Conservation (phyloP, 345 rosid species). For the Syzygium grande region DNA sequence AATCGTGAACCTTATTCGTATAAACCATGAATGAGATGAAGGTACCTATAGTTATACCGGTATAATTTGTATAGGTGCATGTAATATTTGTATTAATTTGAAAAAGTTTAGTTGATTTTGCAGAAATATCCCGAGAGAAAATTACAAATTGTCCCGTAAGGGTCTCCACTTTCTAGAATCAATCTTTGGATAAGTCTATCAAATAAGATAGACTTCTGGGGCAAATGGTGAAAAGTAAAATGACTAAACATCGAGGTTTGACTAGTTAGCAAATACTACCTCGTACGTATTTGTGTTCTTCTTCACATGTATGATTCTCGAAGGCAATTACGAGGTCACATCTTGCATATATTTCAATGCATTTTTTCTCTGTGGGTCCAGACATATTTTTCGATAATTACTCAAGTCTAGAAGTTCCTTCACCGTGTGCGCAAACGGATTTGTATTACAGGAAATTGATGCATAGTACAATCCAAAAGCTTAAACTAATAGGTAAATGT, state of each 20-base stretch:
- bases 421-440: neutral
- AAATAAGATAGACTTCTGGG: neutral
- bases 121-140: neutral
- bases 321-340: neutral
- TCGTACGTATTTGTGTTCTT: neutral
- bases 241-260: neutral
- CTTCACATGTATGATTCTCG: neutral
- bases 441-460: neutral
- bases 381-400: neutral
- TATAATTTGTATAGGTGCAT: neutral
- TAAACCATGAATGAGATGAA: neutral
- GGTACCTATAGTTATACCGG: neutral
- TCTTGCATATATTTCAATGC: neutral
- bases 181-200: neutral
- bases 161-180: neutral
- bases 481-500: neutral
- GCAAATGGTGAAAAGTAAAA: neutral
- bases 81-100: neutral
- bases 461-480: rapidly evolving
- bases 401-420: neutral
- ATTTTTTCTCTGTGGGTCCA: neutral
- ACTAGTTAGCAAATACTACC: neutral
- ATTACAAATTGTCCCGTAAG: neutral
- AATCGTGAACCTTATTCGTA: no score
- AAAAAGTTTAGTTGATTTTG: neutral